These are phyloP conservation scores for Pichia sp. DNA, from an alignment of 1,139 yeast species.

Conservation along the genomic window DNA sequence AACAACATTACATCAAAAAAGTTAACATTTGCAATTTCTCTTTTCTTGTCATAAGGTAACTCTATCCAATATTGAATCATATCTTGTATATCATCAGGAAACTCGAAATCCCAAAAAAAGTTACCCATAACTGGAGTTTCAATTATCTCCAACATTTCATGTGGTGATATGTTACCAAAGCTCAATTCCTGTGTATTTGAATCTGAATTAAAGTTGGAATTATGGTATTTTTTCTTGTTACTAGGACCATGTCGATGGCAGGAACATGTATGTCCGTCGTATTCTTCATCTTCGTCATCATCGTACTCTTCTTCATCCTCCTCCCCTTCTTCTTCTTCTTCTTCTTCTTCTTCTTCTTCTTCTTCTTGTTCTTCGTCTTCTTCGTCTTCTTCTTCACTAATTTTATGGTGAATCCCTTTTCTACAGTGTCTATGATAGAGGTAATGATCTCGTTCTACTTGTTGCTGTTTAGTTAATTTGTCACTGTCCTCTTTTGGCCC, in stretches of 20 bases:
- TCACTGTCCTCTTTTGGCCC: neutral
- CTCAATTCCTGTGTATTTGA: neutral
- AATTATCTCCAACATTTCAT: neutral
- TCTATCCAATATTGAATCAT: slow-evolving; percentile 67
- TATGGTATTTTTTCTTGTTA: neutral
- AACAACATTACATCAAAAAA: slow-evolving; percentile 62
- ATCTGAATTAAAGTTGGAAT: neutral
- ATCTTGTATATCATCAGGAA: slow-evolving; percentile 52
- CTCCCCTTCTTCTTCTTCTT: slow-evolving; percentile 12
- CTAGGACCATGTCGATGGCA: slow-evolving; percentile 10
- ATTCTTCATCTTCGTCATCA: slow-evolving; percentile 17
- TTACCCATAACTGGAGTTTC: slow-evolving; percentile 19
- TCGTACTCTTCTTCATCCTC: slow-evolving; percentile 18
- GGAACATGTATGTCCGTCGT: slow-evolving; percentile 12
- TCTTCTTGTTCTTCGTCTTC: slow-evolving; percentile 17
- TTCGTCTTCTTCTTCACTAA: slow-evolving; percentile 15
- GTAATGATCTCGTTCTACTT: neutral
- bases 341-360: slow-evolving; percentile 19
- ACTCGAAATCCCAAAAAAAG: slow-evolving; percentile 47
- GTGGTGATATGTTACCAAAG: neutral
- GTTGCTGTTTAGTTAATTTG: neutral
- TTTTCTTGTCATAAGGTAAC: slow-evolving; percentile 53
- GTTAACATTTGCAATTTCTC: slow-evolving; percentile 58
- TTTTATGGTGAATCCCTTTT: neutral
- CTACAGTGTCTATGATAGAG: neutral